phyloP scores from a whole-genome alignment of 768 basidiomycete genomes.

The Mycena kentingensis region DNA sequence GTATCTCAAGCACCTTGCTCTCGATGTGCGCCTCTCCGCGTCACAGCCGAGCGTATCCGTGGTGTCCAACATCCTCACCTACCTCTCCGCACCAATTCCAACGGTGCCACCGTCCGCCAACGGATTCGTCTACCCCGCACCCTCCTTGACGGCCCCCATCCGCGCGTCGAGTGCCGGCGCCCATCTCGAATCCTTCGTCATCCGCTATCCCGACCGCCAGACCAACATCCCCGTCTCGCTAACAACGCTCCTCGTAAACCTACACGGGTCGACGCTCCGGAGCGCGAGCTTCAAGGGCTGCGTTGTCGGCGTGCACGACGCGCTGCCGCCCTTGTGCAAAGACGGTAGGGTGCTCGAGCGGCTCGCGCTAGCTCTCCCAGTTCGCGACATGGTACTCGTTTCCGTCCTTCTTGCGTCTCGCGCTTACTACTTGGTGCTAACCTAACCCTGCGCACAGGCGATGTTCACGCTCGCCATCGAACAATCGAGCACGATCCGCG shows the following conservation, averaged over 20 bases:
- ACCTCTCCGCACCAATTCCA: slow-evolving; percentile 30
- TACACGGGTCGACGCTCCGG: slow-evolving; percentile 44
- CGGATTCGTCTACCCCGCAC: slow-evolving; percentile 39
- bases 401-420: slow-evolving; percentile 1
- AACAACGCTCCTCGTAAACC: slow-evolving; percentile 43
- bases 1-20: slow-evolving; percentile 50
- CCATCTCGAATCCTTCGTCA: slow-evolving; percentile 39
- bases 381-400: slow-evolving; percentile 46
- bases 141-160: slow-evolving; percentile 34
- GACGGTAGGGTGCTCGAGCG: slow-evolving; percentile 49
- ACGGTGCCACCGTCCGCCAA: slow-evolving; percentile 21
- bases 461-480: slow-evolving; percentile 40
- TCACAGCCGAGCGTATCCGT: slow-evolving; percentile 23
- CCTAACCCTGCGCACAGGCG: slow-evolving; percentile 18
- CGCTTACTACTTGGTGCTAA: neutral
- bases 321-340: slow-evolving; percentile 43
- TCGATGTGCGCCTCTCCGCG: slow-evolving; percentile 45
- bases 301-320: slow-evolving; percentile 36
- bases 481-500: slow-evolving; percentile 41
- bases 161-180: slow-evolving; percentile 36
- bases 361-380: slow-evolving; percentile 52
- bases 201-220: slow-evolving; percentile 49
- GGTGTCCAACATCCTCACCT: slow-evolving; percentile 32
- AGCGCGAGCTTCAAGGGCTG: slow-evolving; percentile 53
- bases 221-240: slow-evolving; percentile 40